These are phyloP conservation scores for Dimargaris verticillata DNA, from an alignment of 192 early-diverging fungal genomes.

Conservation along the genomic window DNA sequence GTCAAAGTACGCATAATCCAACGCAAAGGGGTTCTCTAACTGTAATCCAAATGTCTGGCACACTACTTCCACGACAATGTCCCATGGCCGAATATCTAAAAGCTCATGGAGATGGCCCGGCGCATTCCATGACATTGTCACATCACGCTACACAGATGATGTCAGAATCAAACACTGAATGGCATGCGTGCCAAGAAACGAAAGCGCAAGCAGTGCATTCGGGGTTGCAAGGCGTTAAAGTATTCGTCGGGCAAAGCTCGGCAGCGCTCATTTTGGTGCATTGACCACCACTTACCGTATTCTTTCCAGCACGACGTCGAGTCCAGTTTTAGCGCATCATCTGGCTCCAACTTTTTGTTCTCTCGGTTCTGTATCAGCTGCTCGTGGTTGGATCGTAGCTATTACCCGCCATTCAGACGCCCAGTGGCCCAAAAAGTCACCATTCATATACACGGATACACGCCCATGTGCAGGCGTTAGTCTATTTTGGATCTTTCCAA, in stretches of 20 bases:
- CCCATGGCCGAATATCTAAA: slow-evolving; percentile 40
- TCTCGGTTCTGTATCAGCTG: slow-evolving; percentile 27
- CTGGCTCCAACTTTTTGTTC: slow-evolving; percentile 34
- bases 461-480: too few species aligned
- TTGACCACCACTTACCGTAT: slow-evolving; percentile 18
- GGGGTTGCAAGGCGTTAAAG: too few species aligned
- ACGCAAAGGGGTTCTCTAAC: slow-evolving; percentile 47
- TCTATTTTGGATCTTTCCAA: not conserved
- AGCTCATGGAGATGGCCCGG: not conserved
- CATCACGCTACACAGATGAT: too few species aligned
- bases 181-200: too few species aligned
- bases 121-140: not conserved
- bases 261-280: not conserved
- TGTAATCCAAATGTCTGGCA: slow-evolving; percentile 32
- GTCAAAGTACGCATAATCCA: slow-evolving; percentile 43
- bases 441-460: not conserved
- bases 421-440: slow-evolving; percentile 1
- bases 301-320: slow-evolving; percentile 46
- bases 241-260: too few species aligned
- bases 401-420: not conserved
- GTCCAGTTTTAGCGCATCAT: slow-evolving; percentile 43
- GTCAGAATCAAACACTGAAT: too few species aligned
- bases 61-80: slow-evolving; percentile 52
- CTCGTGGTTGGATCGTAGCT: slow-evolving; percentile 43
- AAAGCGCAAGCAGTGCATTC: too few species aligned